Percentiles rank a stretch among this genome's conserved stretches.
phyloP scores from a whole-genome alignment of 2,329 filamentous ascomycete species.

The Colletotrichum destructivum region DNA sequence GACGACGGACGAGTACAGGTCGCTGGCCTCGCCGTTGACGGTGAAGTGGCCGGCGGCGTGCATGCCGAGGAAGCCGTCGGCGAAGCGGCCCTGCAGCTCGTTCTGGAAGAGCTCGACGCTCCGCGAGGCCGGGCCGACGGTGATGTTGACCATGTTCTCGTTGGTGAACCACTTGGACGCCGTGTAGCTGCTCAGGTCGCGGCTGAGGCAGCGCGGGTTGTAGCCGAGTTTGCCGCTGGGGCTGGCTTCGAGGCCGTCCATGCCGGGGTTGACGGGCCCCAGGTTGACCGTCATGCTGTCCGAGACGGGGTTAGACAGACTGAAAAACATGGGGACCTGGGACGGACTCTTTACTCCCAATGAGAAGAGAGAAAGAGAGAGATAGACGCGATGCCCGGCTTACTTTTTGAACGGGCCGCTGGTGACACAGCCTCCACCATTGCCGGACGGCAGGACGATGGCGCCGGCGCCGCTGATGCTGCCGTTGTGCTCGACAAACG shows the following conservation, averaged over 20 bases:
- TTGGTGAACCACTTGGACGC: slow-evolving; percentile 41
- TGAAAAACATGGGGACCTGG: too few relatives aligned
- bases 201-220: slow-evolving; percentile 63
- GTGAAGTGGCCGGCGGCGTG: slow-evolving; percentile 58
- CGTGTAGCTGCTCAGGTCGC: slow-evolving; percentile 56
- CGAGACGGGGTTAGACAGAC: slow-evolving; percentile 52
- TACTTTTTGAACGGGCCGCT: slow-evolving; percentile 50
- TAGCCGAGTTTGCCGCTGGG: slow-evolving; percentile 49
- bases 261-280: slow-evolving; percentile 54
- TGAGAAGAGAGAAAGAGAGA: too few relatives aligned
- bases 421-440: slow-evolving; percentile 53
- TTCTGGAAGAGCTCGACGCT: slow-evolving; percentile 54
- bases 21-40: slow-evolving; percentile 54
- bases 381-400: background rate
- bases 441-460: slow-evolving; percentile 52
- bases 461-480: slow-evolving; percentile 44
- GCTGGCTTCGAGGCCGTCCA: slow-evolving; percentile 46
- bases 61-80: slow-evolving; percentile 48
- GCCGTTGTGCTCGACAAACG: slow-evolving; percentile 48
- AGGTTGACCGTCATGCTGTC: slow-evolving; percentile 54
- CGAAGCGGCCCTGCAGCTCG: slow-evolving; percentile 52
- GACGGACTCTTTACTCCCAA: too few relatives aligned
- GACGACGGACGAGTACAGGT: slow-evolving; percentile 50
- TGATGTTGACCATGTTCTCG: slow-evolving; percentile 49
- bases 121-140: slow-evolving; percentile 44